Percentiles rank a stretch among this genome's conserved stretches.
Conservation (phyloP, 139 green algal species). For the Micromonas pusilla region DNA sequence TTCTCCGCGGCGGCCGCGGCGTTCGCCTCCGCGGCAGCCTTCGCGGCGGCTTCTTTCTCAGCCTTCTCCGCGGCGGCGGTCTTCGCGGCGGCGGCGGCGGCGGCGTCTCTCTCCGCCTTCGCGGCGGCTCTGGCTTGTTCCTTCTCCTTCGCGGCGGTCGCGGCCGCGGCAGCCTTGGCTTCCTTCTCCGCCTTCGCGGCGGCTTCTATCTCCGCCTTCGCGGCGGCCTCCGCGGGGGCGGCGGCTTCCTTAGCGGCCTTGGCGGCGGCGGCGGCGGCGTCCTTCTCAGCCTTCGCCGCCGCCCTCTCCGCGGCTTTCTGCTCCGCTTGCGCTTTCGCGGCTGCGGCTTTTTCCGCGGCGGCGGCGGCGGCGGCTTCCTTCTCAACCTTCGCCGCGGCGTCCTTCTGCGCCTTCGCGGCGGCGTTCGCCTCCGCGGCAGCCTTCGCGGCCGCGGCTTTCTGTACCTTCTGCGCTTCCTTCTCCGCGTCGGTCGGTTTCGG, state of each 20-base stretch:
- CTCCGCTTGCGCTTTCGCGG: too few relatives aligned
- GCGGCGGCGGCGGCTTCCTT: neutral
- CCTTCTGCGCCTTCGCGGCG: neutral
- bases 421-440: neutral
- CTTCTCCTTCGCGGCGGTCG: neutral
- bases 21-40: neutral
- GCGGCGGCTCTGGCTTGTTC: too few relatives aligned
- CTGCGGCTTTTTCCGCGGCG: too few relatives aligned
- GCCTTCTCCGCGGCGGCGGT: neutral
- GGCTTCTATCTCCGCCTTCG: neutral
- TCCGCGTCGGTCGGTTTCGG: too few relatives aligned
- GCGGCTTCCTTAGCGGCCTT: neutral
- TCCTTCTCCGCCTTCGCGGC: neutral
- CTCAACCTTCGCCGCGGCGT: neutral
- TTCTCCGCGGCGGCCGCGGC: neutral
- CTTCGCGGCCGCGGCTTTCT: neutral
- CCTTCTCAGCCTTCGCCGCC: neutral
- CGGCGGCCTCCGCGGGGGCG: neutral
- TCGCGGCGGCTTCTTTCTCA: neutral
- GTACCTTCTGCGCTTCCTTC: too few relatives aligned
- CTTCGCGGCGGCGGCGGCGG: neutral
- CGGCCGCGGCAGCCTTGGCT: neutral
- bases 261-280: too few relatives aligned
- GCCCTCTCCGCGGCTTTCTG: neutral
- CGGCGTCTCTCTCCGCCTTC: neutral